phyloP scores from a whole-genome alignment of 1,284 basidiomycete species.

The Pseudozyma thailandica region DNA sequence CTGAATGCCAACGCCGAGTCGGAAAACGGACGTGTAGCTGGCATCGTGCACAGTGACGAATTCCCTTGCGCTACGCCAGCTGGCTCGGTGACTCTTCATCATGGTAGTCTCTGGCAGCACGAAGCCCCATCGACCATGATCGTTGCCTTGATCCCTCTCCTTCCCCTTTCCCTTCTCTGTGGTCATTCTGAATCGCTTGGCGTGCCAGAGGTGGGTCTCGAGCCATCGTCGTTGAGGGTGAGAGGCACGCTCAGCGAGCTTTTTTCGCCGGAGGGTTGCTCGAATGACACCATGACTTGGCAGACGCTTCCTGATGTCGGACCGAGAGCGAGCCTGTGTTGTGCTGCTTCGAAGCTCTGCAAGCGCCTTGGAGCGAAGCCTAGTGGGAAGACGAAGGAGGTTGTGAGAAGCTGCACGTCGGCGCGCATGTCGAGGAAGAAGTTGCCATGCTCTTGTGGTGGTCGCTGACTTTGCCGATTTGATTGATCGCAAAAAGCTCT shows the following conservation, averaged over 20 bases:
- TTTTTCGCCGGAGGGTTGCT: conserved; percentile 44
- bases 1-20: conserved; percentile 19
- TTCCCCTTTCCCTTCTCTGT: conserved; percentile 54
- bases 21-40: conserved; percentile 54
- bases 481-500: conserved; percentile 47
- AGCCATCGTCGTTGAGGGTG: conserved; percentile 56
- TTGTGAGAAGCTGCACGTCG: conserved; percentile 66
- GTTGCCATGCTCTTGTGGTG: conserved; percentile 66
- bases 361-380: conserved; percentile 58
- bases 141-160: conserved; percentile 39
- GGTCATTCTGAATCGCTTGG: conserved; percentile 66
- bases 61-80: conserved; percentile 49
- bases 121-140: conserved; percentile 53
- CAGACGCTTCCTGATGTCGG: conserved; percentile 49
- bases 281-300: conserved; percentile 45
- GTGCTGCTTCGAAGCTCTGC: conserved; percentile 63
- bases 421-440: conserved; percentile 61
- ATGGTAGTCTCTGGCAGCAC: conserved; percentile 60
- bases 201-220: conserved; percentile 67
- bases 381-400: conserved; percentile 59
- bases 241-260: conserved; percentile 46
- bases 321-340: conserved; percentile 52
- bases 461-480: conserved; percentile 45
- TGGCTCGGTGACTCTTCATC: conserved; percentile 61
- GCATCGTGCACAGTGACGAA: conserved; percentile 56